Evolutionary conservation across 1,139 yeast species (phyloP).

Genomic region (Protomyces inundatus): DNA sequence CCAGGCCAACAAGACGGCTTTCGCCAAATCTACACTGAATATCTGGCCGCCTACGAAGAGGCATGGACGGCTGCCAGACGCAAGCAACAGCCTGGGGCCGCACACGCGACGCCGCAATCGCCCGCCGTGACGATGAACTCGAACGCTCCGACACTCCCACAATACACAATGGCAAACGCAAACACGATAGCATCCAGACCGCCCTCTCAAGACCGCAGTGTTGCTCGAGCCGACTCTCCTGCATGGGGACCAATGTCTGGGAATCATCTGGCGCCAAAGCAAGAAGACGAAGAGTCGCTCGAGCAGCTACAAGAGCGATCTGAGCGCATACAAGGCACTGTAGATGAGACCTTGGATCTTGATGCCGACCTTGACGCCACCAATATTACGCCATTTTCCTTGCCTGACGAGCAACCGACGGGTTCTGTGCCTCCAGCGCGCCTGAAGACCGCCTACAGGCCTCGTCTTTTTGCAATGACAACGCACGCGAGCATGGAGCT

Average conservation of each 20-base stretch:
- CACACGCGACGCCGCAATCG: no score
- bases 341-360: not conserved
- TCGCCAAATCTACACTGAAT: not conserved
- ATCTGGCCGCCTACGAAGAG: slow-evolving; percentile 12
- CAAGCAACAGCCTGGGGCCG: not conserved
- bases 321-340: not conserved
- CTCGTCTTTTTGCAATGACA: not conserved
- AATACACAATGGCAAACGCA: no score
- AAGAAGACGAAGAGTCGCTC: not conserved
- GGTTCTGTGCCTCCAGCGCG: not conserved
- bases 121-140: no score
- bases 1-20: slow-evolving; percentile 1
- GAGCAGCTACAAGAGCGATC: not conserved
- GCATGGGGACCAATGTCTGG: no score
- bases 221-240: no score
- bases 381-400: not conserved
- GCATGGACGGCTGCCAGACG: slow-evolving; percentile 16
- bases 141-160: no score
- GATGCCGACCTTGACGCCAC: not conserved
- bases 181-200: no score
- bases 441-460: not conserved
- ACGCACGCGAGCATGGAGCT: slow-evolving; percentile 6
- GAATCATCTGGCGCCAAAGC: not conserved
- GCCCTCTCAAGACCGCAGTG: no score
- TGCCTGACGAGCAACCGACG: no score